Conservation (phyloP, 225 moss, liverwort and hornwort species). For the Takakia lepidozioides region DNA sequence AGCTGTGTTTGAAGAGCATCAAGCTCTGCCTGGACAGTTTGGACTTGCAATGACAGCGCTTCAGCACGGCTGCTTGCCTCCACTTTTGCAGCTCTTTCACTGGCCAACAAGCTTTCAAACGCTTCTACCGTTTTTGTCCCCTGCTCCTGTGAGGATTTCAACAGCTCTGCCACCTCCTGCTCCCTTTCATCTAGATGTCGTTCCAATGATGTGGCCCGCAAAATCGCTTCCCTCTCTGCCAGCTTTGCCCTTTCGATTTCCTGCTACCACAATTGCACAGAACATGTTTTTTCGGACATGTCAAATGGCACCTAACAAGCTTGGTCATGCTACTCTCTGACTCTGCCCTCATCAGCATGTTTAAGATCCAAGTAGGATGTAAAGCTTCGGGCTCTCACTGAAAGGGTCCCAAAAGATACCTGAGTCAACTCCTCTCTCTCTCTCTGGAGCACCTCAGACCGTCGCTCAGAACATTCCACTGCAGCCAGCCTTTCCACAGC, state of each 20-base stretch:
- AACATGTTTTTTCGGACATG: too few relatives aligned
- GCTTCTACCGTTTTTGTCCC: conserved; percentile 66
- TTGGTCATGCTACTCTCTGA: too few relatives aligned
- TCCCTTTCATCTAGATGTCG: conserved; percentile 63
- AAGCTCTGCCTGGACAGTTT: too few relatives aligned
- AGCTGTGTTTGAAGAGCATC: too few relatives aligned
- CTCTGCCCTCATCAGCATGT: too few relatives aligned
- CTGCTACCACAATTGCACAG: too few relatives aligned
- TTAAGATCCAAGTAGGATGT: not conserved
- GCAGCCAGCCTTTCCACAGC: conserved; percentile 59
- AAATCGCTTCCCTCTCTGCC: conserved; percentile 40
- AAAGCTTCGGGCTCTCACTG: not conserved
- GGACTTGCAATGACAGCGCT: conserved; percentile 65
- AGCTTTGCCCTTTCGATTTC: conserved; percentile 42
- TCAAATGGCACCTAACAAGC: too few relatives aligned
- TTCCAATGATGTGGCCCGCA: conserved; percentile 47
- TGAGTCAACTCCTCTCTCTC: conserved; percentile 54
- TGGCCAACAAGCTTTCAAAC: conserved; percentile 62
- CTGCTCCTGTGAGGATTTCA: conserved; percentile 62
- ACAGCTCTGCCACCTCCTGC: conserved; percentile 65
- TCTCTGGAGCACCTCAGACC: conserved; percentile 40
- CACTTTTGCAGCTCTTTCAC: conserved; percentile 63
- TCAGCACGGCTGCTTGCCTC: conserved; percentile 69
- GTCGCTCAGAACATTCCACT: conserved; percentile 47
- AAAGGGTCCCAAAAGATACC: conserved; percentile 10